Base-by-base conservation (phyloP, 2,329 filamentous ascomycete species). In the Alternaria metachromatica region DNA sequence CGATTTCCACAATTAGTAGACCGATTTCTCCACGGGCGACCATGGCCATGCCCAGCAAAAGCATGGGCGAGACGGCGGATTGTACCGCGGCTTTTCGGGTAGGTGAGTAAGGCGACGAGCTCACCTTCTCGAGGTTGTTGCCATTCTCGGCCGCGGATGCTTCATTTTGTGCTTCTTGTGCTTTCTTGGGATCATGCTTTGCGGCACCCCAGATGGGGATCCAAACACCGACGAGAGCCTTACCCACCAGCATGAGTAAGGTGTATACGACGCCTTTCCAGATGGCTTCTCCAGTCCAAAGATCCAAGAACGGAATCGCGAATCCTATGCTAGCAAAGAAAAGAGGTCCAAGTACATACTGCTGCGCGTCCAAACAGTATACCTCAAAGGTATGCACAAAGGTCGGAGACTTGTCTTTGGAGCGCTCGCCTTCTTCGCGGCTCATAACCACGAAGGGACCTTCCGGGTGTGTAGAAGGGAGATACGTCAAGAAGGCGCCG, bases 311-410 rank as follows among this genome's bases (percentile, higher is more conserved):
- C 0, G 74, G 74, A 12, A 75, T 76, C 0, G 74, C 73, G 33
- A 77, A 76, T 2, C 74, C 73, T 15, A 77, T 75, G 21, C 68
- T 72, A 3, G 74, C 73, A 44, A 77, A 77, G 68, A 76, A 77
- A 13, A 76, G 58, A 8, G 74, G 74, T 51, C 66, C 69, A n/a
- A 76, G 62, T 12, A 77, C 62, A 45, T 74, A 75, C 23, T 5
- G 84, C 84, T 5, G 86, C 81, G 11, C 84, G 62, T 10, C 87
- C 58, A 3, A 84, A 82, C 18, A 86, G 76, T 11, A 87, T 58
- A 65, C 70, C 51, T 78, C 73, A 41, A 76, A 77, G 0, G 73
- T 77, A 30, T 76, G 72, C 6, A 77, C 72, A 18, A 76, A 77
- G 0, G 72, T 76, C 2, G 73, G 72, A 20, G 67, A 71, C 50